Evolutionary conservation across 352 stramenopile genomes (phyloP), one percentile per base, ranked within the genome.

Genomic region (Phytophthora citrophthora): DNA sequence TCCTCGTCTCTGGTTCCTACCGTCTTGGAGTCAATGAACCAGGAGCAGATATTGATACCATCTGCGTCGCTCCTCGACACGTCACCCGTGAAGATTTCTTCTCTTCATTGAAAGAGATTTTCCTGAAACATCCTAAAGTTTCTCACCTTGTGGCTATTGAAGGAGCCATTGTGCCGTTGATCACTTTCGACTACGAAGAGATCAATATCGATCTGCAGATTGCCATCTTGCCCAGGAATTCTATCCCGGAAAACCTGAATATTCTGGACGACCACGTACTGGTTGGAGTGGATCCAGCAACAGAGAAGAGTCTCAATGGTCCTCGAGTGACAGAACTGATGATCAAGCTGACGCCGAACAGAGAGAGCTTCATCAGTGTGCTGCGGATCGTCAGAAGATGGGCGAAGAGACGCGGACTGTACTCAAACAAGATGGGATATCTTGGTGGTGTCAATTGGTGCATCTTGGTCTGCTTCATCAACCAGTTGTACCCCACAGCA

Each of bases 121-220:
- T 99, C 46, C 68, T 95, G 27, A 77, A 84, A 43, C 83, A 99
- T 79, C 89, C 94, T 1, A 97, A 99, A 57, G 96, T 99, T 12
- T 95, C 83, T 3, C 60, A 79, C 56, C 67, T 96, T 16, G 85
- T 95, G 44, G 61, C 88, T 4, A 96, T 96, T 52, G 88, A 96
- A 66, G 86, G 87, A 45, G 95, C 96, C 1, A 88, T 97, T 15
- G 97, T 99, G 53, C 97, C 97, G 2, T 98, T 99, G 67, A 87
- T 99, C 45, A 99, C 97, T 13, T 99, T 99, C 68, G 97, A 99
- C 81, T 99, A 98, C 68, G 94, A 99, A 66, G 96, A 98, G 51
- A 97, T 99, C 67, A 99, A 99, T 67, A 99, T 99, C 63, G 97
- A 99, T 86, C 76, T 99, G 16, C 87, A 99, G 50, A 99, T 99